Percentiles rank a stretch among this genome's conserved stretches.
phyloP scores from a whole-genome alignment of 495 filamentous ascomycete genomes.

The Podospora pseudoanserina region DNA sequence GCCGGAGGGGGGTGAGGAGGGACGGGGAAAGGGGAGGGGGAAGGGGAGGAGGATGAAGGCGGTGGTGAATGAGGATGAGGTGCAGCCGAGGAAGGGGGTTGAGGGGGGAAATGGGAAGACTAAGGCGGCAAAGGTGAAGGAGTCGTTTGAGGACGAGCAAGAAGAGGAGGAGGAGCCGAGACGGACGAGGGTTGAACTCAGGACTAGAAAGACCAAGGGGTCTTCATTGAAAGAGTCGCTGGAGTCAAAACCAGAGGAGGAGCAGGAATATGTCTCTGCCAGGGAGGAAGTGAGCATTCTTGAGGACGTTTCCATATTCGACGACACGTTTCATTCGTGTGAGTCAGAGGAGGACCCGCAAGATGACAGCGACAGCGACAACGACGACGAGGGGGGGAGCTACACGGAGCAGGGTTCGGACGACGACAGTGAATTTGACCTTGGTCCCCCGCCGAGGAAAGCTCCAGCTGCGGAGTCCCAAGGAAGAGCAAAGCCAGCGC shows the following conservation, averaged over 20 bases:
- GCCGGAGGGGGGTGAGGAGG: slow-evolving; percentile 12
- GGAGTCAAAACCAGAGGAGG: slow-evolving; percentile 12
- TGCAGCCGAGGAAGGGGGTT: too few species aligned
- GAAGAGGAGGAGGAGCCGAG: neutral
- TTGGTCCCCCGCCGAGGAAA: neutral
- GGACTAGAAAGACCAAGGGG: slow-evolving; percentile 24
- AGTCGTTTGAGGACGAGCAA: neutral
- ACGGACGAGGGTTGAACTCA: slow-evolving; percentile 18
- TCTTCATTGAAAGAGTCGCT: slow-evolving; percentile 15
- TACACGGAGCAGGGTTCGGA: slow-evolving; percentile 8
- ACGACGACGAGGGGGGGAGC: slow-evolving; percentile 17
- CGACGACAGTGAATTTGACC: neutral
- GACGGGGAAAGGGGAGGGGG: neutral
- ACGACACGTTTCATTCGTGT: slow-evolving; percentile 19
- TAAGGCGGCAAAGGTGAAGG: neutral
- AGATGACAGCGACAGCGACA: slow-evolving; percentile 18
- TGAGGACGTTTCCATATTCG: slow-evolving; percentile 25
- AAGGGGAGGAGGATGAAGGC: neutral
- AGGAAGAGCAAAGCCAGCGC: neutral
- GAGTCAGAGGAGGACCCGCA: slow-evolving; percentile 18
- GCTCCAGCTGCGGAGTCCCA: neutral
- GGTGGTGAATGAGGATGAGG: neutral
- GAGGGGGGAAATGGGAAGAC: neutral
- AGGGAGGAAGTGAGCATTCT: slow-evolving; percentile 25
- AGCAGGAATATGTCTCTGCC: slow-evolving; percentile 23